Conservation (phyloP, 768 basidiomycete genomes). For the Amanita inopinata region DNA sequence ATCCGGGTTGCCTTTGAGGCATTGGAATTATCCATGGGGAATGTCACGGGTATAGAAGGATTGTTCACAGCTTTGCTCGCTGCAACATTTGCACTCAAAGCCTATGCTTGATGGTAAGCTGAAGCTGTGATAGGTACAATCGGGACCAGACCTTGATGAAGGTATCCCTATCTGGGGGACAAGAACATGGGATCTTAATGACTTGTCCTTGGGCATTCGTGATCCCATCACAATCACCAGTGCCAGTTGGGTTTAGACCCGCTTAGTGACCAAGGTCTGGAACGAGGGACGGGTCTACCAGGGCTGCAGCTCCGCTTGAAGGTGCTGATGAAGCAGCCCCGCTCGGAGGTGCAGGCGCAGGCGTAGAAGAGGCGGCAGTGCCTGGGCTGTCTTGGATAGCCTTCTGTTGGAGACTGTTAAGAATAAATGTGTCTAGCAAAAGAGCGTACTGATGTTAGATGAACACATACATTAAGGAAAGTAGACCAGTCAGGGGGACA, state of each 20-base stretch:
- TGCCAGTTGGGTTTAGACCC: background rate
- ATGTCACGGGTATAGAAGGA: constrained; percentile 44
- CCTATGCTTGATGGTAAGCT: constrained; percentile 14
- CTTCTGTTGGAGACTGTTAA: too few species aligned
- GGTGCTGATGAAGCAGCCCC: constrained; percentile 14
- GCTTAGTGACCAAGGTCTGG: constrained; percentile 13
- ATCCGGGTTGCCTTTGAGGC: constrained; percentile 46
- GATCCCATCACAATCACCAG: constrained; percentile 33
- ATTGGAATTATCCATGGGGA: constrained; percentile 51
- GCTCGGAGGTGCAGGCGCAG: constrained; percentile 10
- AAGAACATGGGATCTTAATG: constrained; percentile 53
- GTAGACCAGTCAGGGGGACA: constrained; percentile 50
- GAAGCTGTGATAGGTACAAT: constrained; percentile 40
- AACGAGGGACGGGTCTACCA: constrained; percentile 27
- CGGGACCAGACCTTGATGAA: constrained; percentile 41
- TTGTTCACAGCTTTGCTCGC: constrained; percentile 61
- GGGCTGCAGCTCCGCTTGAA: constrained; percentile 18
- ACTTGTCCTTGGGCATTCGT: constrained; percentile 44
- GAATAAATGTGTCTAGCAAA: too few species aligned
- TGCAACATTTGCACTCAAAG: constrained; percentile 44
- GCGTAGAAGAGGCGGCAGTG: constrained; percentile 13
- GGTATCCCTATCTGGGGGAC: constrained; percentile 30
- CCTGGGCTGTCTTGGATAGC: constrained; percentile 25
- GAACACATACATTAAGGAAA: constrained; percentile 29
- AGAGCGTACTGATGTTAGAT: too few species aligned